Evolutionary conservation across 805 yeast species (phyloP), one percentile per base, ranked within the genome.

Genomic region (Cephaloascus albidus): DNA sequence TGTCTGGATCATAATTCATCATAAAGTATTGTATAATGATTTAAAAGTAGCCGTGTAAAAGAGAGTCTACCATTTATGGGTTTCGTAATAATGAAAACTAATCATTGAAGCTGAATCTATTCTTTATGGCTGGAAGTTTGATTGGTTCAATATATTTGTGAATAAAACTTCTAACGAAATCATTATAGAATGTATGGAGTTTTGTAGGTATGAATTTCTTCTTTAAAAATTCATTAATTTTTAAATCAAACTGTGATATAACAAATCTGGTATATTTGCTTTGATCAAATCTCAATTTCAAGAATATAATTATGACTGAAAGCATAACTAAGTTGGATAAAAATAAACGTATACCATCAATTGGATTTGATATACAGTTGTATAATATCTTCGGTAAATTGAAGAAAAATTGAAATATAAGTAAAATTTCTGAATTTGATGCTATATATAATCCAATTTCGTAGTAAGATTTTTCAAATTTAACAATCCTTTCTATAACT

Each of bases 171-270:
- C 52, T 60, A 37, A 58, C 40, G 8, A 43, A 44, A 3, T 26
- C 41, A 10, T 47, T 44, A 44, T 61, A 61, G 6, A 53, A 36
- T 10, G 8, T 32, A 10, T 14, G 23, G 27, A 26, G 36, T 37
- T 18, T 46, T 41, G 33, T 39, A 14, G 19, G 35, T 12, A 33
- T 42, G 43, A 42, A 36, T 30, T 19, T 23, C 48, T 43, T 10
- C 36, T 17, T 23, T 39, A 50, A 55, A 19, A 41, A 43, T 28
- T 40, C 44, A 42, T 63, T 69, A 16, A 70, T 51, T 44, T 57
- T 62, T 40, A 54, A 48, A 42, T 78, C 74, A 47, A 70, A 68
- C 38, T 69, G 70, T 12, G 59, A 58, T 35, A 78, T 55, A 6
- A 79, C 56, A 6, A 59, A 43, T 41, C 54, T 54, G 16, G 68